A percentile compares a stretch with the other conserved stretches of the same genome.
Conservation (phyloP, 441 rosid genomes). For the Adansonia gregorii region DNA sequence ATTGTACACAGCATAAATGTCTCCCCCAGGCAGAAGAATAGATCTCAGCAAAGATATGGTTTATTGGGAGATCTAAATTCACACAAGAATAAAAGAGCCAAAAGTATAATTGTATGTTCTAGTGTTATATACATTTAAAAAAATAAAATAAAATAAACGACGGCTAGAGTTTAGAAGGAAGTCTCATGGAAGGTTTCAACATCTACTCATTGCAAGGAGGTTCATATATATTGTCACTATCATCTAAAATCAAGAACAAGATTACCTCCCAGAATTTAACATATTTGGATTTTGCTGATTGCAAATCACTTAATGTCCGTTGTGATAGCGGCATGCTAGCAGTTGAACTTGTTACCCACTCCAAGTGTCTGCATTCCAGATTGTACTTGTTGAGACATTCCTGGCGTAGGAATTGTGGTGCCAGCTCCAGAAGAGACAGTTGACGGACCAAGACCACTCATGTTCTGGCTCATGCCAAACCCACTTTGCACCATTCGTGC, state of each 20-base stretch:
- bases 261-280: constrained; percentile 96
- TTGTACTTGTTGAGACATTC: constrained; percentile 84
- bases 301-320: constrained; percentile 69
- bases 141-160: constrained; percentile 7
- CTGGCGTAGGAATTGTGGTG: constrained; percentile 92
- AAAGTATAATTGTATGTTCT: constrained; percentile 8
- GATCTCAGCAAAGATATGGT: not conserved
- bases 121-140: not conserved
- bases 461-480: constrained; percentile 69
- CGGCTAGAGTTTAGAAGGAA: constrained; percentile 20
- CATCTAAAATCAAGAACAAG: not conserved
- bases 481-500: constrained; percentile 83
- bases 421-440: constrained; percentile 67
- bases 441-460: constrained; percentile 69
- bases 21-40: not conserved
- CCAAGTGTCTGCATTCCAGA: constrained; percentile 74
- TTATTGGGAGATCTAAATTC: constrained; percentile 15
- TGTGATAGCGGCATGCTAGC: constrained; percentile 73
- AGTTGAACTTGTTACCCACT: constrained; percentile 58
- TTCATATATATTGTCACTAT: constrained; percentile 14
- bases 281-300: constrained; percentile 79
- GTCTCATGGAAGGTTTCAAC: not conserved
- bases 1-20: constrained; percentile 3
- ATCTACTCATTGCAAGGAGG: not conserved
- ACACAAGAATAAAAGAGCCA: not conserved